Conservation (phyloP, 1,284 basidiomycete genomes). For the Sporisorium reilianum region DNA sequence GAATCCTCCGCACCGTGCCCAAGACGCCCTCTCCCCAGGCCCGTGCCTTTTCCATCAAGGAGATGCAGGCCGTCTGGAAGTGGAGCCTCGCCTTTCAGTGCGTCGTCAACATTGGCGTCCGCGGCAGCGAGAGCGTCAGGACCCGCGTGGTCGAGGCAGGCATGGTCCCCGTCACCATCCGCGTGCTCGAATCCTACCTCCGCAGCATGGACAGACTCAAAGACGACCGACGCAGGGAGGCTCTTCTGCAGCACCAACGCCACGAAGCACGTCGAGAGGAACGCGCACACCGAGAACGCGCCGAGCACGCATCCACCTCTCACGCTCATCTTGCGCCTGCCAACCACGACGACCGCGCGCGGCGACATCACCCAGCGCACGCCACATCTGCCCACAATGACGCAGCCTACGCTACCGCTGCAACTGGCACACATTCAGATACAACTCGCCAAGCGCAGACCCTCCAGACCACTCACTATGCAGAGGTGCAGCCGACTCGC, state of each 20-base stretch:
- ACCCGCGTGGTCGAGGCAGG: slow-evolving; percentile 95
- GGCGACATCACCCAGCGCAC: slow-evolving; percentile 14
- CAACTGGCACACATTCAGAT: slow-evolving; percentile 2
- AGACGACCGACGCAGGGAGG: slow-evolving; percentile 44
- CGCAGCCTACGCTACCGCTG: neutral
- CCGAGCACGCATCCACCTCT: slow-evolving; percentile 16
- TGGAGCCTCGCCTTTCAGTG: slow-evolving; percentile 84
- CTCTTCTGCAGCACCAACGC: slow-evolving; percentile 35
- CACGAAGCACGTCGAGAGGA: slow-evolving; percentile 46
- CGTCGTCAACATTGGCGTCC: slow-evolving; percentile 95
- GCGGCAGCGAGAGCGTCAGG: slow-evolving; percentile 86
- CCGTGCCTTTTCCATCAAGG: slow-evolving; percentile 52
- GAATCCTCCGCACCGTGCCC: slow-evolving; percentile 73
- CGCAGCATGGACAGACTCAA: slow-evolving; percentile 69
- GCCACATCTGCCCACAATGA: slow-evolving; percentile 2
- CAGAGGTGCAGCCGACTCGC: slow-evolving; percentile 10
- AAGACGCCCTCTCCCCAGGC: slow-evolving; percentile 39
- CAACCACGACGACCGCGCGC: slow-evolving; percentile 20
- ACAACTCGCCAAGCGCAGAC: neutral
- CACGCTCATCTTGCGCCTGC: slow-evolving; percentile 8
- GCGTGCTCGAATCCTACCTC: slow-evolving; percentile 86
- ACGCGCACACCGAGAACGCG: slow-evolving; percentile 26
- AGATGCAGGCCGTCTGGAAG: slow-evolving; percentile 68
- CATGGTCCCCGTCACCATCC: slow-evolving; percentile 91
- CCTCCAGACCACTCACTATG: neutral